Conservation (phyloP, 192 early-diverging fungal species). For the Podila epigama region DNA sequence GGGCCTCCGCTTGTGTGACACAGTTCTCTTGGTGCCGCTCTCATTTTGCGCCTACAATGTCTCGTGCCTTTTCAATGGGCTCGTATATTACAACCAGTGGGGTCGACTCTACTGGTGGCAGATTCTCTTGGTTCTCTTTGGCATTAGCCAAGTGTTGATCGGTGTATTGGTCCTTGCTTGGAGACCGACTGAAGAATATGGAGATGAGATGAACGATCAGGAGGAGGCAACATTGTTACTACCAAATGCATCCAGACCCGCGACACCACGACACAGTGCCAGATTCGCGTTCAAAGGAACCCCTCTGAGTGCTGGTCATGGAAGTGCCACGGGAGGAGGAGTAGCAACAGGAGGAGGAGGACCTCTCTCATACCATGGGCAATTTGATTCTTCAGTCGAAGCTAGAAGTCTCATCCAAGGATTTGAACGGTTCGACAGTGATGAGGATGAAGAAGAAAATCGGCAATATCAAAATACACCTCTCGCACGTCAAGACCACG, state of each 20-base stretch:
- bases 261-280: constrained; percentile 21
- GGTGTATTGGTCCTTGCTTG: constrained; percentile 75
- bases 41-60: constrained; percentile 80
- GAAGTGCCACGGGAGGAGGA: neutral
- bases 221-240: constrained; percentile 32
- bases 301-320: neutral
- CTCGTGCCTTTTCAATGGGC: constrained; percentile 75
- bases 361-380: too few relatives aligned
- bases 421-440: constrained; percentile 47
- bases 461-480: neutral
- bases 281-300: constrained; percentile 33
- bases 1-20: constrained; percentile 75
- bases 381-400: constrained; percentile 20
- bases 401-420: constrained; percentile 33
- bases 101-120: constrained; percentile 64
- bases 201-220: constrained; percentile 6
- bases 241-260: constrained; percentile 25
- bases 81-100: constrained; percentile 84
- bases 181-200: constrained; percentile 39
- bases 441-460: constrained; percentile 29
- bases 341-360: neutral
- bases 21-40: constrained; percentile 75
- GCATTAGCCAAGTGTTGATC: constrained; percentile 65
- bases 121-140: constrained; percentile 70
- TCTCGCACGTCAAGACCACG: neutral